These are phyloP conservation scores for Xylariomycetidae sp. DNA, from an alignment of 2,329 filamentous ascomycete species.

Conservation along the genomic window DNA sequence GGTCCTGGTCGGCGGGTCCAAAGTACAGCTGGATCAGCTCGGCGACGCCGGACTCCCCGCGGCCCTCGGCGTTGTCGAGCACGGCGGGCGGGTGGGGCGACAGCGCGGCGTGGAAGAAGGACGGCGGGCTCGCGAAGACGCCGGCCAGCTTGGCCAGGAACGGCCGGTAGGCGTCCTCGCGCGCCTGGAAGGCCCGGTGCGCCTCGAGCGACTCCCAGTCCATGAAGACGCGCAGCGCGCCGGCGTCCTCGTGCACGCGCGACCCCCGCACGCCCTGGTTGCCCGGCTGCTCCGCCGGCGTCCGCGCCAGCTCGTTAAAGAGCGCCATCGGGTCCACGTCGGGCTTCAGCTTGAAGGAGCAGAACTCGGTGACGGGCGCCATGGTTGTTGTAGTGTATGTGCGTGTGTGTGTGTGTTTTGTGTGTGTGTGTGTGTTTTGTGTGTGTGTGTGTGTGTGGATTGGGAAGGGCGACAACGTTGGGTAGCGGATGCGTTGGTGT, in stretches of 20 bases:
- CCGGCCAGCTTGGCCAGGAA: constrained; percentile 8
- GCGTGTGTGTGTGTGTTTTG: no score
- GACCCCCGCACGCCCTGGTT: constrained; percentile 16
- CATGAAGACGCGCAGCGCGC: constrained; percentile 14
- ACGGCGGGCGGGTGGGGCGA: constrained; percentile 10
- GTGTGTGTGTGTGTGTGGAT: no score
- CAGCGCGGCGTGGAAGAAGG: constrained; percentile 16
- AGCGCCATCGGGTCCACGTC: constrained; percentile 8
- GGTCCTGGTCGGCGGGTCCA: constrained; percentile 3
- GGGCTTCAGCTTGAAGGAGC: constrained; percentile 11
- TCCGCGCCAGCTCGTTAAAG: constrained; percentile 6
- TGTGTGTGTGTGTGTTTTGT: no score
- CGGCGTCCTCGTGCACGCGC: constrained; percentile 8
- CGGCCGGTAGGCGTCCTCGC: constrained; percentile 9
- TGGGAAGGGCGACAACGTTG: no score
- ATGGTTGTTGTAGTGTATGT: no score
- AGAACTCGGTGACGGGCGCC: constrained; percentile 22
- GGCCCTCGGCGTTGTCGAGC: constrained; percentile 6
- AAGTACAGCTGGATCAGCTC: constrained; percentile 18
- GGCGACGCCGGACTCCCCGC: constrained; percentile 5
- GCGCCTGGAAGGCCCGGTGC: constrained; percentile 15
- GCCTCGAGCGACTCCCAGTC: constrained; percentile 17
- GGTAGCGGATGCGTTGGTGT: no score
- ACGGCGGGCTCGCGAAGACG: constrained; percentile 1
- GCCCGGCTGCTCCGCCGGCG: constrained; percentile 13